Evolutionary conservation across 1,284 basidiomycete species (phyloP), one percentile per base, ranked within the genome.

Genomic region (Rugosomyces carneus): DNA sequence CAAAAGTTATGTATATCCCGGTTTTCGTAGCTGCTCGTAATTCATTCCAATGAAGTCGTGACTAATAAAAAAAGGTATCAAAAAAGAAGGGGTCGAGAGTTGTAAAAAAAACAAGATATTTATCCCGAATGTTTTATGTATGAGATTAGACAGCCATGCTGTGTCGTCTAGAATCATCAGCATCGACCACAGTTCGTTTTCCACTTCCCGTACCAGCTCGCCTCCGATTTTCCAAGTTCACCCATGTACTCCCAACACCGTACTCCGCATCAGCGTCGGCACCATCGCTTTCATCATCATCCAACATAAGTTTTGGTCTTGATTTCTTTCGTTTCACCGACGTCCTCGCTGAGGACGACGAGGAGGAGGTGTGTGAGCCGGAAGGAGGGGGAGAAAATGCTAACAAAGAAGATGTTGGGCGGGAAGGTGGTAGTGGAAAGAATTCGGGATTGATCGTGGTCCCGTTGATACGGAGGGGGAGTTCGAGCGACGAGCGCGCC

Each of bases 201-300:
- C 42, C 40, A 27, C 43, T 49, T 15, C 45, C 40, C 15, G 38
- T 16, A 3, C 19, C 40, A 18, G 54, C 57, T 43, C 74, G 73
- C 54, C 79, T 67, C 47, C 82, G 66, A n/a, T 73, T 72, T 19
- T 82, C 81, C 2, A 75, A 58, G 57, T 80, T 80, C 21, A 76
- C 66, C 75, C 76, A 78, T 26, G 66, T 62, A 47, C 34, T 63
- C 19, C 61, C 63, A 21, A 55, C 53, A 38, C 69, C 69, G 50
- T 71, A 81, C 61, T 86, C 83, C 15, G 69, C 79, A 59, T 85
- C 82, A 4, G 80, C 83, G 52, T 84, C 75, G 15, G 69, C 72
- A 2, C 79, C 81, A 35, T 81, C 82, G 53, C 77, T 79, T 19
- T 75, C 73, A 8, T 76, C 75, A 1, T 79, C 78, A 40, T 71